Percentiles rank a stretch among this genome's conserved stretches.
Evolutionary conservation across 2,329 filamentous ascomycete species (phyloP).

Genomic region (Sclerotinia borealis): DNA sequence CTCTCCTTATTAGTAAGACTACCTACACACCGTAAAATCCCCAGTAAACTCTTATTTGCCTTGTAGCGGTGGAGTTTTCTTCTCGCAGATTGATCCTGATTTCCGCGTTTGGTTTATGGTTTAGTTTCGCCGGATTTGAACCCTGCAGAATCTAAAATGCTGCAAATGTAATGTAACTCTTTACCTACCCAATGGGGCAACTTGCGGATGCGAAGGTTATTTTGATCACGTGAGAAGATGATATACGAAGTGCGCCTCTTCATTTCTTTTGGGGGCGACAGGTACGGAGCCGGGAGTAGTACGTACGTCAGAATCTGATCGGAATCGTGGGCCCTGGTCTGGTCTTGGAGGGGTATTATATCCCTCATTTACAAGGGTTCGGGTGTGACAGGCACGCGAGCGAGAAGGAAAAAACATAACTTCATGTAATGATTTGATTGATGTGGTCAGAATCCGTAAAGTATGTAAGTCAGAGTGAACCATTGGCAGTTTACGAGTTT

Average conservation of each 20-base stretch:
- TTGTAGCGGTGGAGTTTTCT: neutral
- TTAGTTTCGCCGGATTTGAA: conserved; percentile 2
- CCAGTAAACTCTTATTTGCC: neutral
- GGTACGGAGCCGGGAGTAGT: neutral
- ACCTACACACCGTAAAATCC: neutral
- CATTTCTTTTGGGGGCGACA: neutral
- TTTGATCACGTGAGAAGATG: neutral
- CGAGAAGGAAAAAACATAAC: neutral
- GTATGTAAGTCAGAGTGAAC: conserved; percentile 3
- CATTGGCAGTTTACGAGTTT: neutral
- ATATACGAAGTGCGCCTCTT: neutral
- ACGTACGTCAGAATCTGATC: neutral
- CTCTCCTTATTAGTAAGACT: neutral
- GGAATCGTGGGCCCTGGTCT: neutral
- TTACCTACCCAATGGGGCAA: neutral
- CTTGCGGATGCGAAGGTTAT: neutral
- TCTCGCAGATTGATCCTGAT: neutral
- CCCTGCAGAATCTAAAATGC: neutral
- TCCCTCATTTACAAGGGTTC: conserved; percentile 6
- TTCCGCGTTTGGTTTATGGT: neutral
- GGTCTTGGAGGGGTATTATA: conserved; percentile 2
- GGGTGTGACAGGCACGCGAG: neutral
- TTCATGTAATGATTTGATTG: neutral
- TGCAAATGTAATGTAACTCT: conserved; percentile 2
- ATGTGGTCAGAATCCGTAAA: conserved; percentile 3